Conservation (phyloP, 1,139 yeast genomes). For the Candida sp. region DNA sequence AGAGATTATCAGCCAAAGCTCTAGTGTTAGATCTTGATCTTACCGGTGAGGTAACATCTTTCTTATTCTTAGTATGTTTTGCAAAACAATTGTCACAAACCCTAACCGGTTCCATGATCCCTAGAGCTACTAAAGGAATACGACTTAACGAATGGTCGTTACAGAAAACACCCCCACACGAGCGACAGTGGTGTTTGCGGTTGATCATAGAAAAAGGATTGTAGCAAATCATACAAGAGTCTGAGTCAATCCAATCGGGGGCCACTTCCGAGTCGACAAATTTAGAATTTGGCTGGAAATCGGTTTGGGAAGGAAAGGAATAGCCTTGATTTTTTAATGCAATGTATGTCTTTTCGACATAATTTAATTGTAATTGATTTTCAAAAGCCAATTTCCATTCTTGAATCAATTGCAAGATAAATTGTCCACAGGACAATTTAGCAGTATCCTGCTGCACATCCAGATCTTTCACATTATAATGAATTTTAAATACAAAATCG, state of each 20-base stretch:
- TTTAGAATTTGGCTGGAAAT: conserved; percentile 27
- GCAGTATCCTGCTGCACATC: conserved; percentile 34
- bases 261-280: conserved; percentile 90
- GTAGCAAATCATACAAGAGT: conserved; percentile 94
- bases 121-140: conserved; percentile 74
- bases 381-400: conserved; percentile 77
- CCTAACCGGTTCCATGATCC: conserved; percentile 85
- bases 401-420: conserved; percentile 64
- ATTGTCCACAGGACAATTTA: conserved; percentile 54
- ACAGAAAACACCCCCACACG: conserved; percentile 95
- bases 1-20: conserved; percentile 3
- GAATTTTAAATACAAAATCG: conserved; percentile 34
- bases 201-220: conserved; percentile 74
- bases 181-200: conserved; percentile 94
- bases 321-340: conserved; percentile 62
- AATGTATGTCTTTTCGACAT: conserved; percentile 61
- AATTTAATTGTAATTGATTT: conserved; percentile 62
- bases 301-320: conserved; percentile 55
- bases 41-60: neutral
- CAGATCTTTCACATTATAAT: conserved; percentile 30
- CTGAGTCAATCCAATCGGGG: conserved; percentile 97
- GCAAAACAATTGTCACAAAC: conserved; percentile 90
- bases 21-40: neutral
- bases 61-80: conserved; percentile 38
- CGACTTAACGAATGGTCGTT: conserved; percentile 75